Conservation (phyloP, 805 yeast genomes). For the Ogataea corticis region DNA sequence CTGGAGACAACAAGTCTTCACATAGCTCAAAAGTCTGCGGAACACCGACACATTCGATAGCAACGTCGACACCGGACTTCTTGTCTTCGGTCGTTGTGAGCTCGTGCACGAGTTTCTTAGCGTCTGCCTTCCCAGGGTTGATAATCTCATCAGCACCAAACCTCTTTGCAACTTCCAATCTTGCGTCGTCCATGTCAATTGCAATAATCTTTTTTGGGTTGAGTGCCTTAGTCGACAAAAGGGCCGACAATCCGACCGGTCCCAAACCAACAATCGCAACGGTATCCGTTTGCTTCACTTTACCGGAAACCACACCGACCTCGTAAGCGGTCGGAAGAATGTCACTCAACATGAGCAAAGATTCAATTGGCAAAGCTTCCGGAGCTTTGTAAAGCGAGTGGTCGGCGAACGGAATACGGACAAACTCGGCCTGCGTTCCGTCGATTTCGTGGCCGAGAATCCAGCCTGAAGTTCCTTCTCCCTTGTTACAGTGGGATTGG, state of each 20-base stretch:
- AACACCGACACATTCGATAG: conserved; percentile 65
- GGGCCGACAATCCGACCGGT: conserved; percentile 66
- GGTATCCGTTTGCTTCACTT: conserved; percentile 52
- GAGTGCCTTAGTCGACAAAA: conserved; percentile 51
- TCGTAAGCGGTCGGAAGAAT: conserved; percentile 70
- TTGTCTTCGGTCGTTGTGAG: conserved; percentile 31
- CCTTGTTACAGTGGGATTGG: conserved; percentile 58
- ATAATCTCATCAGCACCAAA: conserved; percentile 61
- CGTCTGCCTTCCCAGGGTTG: conserved; percentile 50
- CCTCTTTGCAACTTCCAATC: conserved; percentile 55
- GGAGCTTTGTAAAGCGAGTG: conserved; percentile 39
- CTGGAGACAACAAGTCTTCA: conserved; percentile 52
- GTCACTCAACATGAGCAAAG: conserved; percentile 60
- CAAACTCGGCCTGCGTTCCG: conserved; percentile 68
- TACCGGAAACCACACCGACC: conserved; percentile 61
- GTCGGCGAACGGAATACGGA: conserved; percentile 53
- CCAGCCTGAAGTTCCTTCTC: conserved; percentile 48
- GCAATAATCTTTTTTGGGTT: conserved; percentile 59
- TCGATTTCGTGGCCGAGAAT: conserved; percentile 56
- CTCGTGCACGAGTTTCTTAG: conserved; percentile 37
- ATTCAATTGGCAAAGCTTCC: conserved; percentile 38
- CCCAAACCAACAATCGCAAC: conserved; percentile 71
- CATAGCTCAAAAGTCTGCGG: conserved; percentile 61
- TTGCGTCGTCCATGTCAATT: conserved; percentile 59
- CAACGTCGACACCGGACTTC: conserved; percentile 60